Percentiles rank a stretch among this genome's conserved stretches.
phyloP scores from a whole-genome alignment of 352 stramenopile species.

The Thalassiosira mediterranea region DNA sequence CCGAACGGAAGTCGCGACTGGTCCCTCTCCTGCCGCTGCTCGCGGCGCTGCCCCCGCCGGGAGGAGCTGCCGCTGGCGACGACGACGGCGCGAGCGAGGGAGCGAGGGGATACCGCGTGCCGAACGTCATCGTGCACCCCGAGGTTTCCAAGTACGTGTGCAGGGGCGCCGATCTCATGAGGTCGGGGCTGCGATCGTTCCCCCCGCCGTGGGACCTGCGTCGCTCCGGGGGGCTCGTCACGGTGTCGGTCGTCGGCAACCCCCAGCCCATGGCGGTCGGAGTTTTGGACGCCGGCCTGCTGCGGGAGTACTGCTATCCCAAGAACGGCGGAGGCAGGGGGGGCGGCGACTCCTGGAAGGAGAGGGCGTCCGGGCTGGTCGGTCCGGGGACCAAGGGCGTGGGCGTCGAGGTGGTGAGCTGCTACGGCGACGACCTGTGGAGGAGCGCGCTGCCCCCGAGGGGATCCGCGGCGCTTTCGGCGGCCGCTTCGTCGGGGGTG shows the following conservation, averaged over 20 bases:
- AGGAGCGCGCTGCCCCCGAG: slow-evolving; percentile 23
- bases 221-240: slow-evolving; percentile 47
- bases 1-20: slow-evolving; percentile 37
- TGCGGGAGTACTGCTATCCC: slow-evolving; percentile 49
- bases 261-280: slow-evolving; percentile 74
- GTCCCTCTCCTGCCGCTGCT: slow-evolving; percentile 42
- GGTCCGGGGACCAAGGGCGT: slow-evolving; percentile 64
- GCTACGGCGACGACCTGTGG: slow-evolving; percentile 83
- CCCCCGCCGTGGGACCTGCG: slow-evolving; percentile 30
- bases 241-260: slow-evolving; percentile 65
- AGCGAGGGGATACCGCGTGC: slow-evolving; percentile 34
- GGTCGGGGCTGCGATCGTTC: slow-evolving; percentile 65
- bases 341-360: slow-evolving; percentile 11
- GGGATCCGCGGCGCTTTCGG: background rate
- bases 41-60: slow-evolving; percentile 37
- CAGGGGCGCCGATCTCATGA: slow-evolving; percentile 80
- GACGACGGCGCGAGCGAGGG: background rate
- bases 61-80: background rate
- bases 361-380: slow-evolving; percentile 11
- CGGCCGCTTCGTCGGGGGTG: background rate
- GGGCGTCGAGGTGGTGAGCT: slow-evolving; percentile 66
- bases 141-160: slow-evolving; percentile 77
- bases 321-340: slow-evolving; percentile 18
- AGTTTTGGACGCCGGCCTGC: slow-evolving; percentile 31
- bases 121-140: slow-evolving; percentile 50